phyloP scores from a whole-genome alignment of 2,329 filamentous ascomycete genomes.

The Trichoderma afroharzianum region DNA sequence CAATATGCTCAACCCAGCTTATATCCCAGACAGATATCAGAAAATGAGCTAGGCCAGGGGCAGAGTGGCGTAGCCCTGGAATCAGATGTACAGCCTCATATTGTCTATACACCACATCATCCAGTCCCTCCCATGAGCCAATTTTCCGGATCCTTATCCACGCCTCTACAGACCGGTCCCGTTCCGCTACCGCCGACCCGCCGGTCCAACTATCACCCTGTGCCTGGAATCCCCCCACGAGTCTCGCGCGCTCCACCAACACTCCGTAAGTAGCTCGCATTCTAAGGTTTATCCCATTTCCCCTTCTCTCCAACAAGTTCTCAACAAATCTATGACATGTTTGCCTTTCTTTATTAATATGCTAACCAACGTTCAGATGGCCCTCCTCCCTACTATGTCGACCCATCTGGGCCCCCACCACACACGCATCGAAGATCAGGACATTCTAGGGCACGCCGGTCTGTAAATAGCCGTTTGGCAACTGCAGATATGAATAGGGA shows the following conservation, averaged over 20 bases:
- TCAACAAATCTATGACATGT: neutral
- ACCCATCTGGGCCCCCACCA: neutral
- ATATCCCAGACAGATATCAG: neutral
- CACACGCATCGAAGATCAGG: constrained; percentile 27
- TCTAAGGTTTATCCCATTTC: neutral
- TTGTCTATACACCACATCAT: constrained; percentile 19
- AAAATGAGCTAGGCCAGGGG: constrained; percentile 5
- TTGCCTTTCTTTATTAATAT: neutral
- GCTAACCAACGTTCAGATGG: neutral
- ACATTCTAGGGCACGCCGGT: constrained; percentile 28
- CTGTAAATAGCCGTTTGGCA: constrained; percentile 24
- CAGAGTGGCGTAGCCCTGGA: constrained; percentile 22
- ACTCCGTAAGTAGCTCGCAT: constrained; percentile 7
- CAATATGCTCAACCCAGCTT: neutral
- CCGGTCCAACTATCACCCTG: neutral
- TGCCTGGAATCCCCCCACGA: neutral
- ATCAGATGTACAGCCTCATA: constrained; percentile 23
- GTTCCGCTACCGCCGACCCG: neutral
- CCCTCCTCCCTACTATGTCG: neutral
- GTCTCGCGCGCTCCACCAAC: neutral
- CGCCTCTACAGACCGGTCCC: constrained; percentile 19
- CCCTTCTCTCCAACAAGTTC: neutral
- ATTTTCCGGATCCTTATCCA: constrained; percentile 15
- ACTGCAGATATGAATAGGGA: constrained; percentile 24
- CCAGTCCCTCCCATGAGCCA: constrained; percentile 21